A percentile compares a stretch with the other conserved stretches of the same genome.
These are phyloP conservation scores for Diaporthe batatas DNA, from an alignment of 2,329 filamentous ascomycete genomes.

Conservation along the genomic window DNA sequence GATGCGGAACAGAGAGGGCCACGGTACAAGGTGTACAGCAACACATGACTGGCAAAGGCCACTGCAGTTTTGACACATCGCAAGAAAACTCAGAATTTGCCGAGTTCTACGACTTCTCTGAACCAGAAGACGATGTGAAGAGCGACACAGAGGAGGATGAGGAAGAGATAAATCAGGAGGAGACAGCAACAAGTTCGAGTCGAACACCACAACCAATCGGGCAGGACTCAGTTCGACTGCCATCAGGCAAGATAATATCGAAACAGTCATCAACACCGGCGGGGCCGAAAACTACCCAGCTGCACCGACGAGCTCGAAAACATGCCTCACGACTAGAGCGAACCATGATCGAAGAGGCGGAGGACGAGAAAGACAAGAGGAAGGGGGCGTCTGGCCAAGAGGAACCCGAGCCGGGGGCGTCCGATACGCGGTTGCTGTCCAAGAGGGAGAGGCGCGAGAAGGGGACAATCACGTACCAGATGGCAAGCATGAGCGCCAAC, in stretches of 20 bases:
- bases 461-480: constrained; percentile 40
- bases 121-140: constrained; percentile 37
- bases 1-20: constrained; percentile 59
- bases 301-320: not conserved
- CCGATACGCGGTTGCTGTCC: constrained; percentile 16
- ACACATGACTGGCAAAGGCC: constrained; percentile 62
- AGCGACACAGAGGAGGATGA: not conserved
- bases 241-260: constrained; percentile 54
- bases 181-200: not conserved
- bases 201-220: constrained; percentile 42
- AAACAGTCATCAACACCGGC: constrained; percentile 40
- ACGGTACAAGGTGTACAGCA: constrained; percentile 62
- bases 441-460: constrained; percentile 40
- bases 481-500: constrained; percentile 46
- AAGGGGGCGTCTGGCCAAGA: not conserved
- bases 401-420: not conserved
- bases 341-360: not conserved
- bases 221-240: constrained; percentile 50
- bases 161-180: not conserved
- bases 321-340: constrained; percentile 1
- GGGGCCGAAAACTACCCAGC: not conserved
- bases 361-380: not conserved
- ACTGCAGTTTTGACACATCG: constrained; percentile 59
- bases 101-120: constrained; percentile 56
- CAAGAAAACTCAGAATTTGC: constrained; percentile 53